Evolutionary conservation across 2,329 filamentous ascomycete genomes (phyloP).

Genomic region (Pseudonectria buxi): DNA sequence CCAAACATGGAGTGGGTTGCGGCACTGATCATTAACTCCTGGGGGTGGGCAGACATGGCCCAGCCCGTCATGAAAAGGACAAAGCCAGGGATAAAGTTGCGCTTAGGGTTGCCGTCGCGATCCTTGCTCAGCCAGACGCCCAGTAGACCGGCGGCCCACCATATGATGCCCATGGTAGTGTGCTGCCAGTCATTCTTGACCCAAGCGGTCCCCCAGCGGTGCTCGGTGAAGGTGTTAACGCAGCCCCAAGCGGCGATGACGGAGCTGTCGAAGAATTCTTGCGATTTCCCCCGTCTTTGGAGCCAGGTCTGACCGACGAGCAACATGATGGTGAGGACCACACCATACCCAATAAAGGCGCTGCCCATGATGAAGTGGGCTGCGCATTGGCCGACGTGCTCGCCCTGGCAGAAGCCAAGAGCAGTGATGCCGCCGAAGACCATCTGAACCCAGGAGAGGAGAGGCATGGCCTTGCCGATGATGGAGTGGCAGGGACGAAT

Average conservation of each 20-base stretch:
- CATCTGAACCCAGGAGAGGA: slow-evolving; percentile 89
- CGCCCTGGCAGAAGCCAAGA: slow-evolving; percentile 85
- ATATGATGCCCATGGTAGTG: slow-evolving; percentile 98
- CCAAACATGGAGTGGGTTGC: slow-evolving; percentile 88
- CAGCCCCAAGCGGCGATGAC: slow-evolving; percentile 94
- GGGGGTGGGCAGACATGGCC: slow-evolving; percentile 90
- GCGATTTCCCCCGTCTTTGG: slow-evolving; percentile 71
- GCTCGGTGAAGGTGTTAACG: slow-evolving; percentile 97
- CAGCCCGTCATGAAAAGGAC: slow-evolving; percentile 90
- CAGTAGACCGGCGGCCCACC: slow-evolving; percentile 90
- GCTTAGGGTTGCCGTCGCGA: slow-evolving; percentile 75
- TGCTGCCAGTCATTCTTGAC: slow-evolving; percentile 93
- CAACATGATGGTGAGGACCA: slow-evolving; percentile 77
- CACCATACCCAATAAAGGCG: slow-evolving; percentile 90
- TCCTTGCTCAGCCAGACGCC: slow-evolving; percentile 88
- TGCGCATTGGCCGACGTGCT: slow-evolving; percentile 85
- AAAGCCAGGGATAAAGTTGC: slow-evolving; percentile 88
- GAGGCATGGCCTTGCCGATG: slow-evolving; percentile 78
- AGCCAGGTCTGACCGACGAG: slow-evolving; percentile 87
- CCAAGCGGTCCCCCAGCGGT: slow-evolving; percentile 87
- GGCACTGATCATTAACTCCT: slow-evolving; percentile 74
- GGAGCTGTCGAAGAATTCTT: slow-evolving; percentile 92
- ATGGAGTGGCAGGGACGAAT: slow-evolving; percentile 71
- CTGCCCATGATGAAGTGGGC: slow-evolving; percentile 99
- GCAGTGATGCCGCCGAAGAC: slow-evolving; percentile 90